Base-by-base conservation (phyloP, 805 yeast species). In the Priceomyces carsonii region DNA sequence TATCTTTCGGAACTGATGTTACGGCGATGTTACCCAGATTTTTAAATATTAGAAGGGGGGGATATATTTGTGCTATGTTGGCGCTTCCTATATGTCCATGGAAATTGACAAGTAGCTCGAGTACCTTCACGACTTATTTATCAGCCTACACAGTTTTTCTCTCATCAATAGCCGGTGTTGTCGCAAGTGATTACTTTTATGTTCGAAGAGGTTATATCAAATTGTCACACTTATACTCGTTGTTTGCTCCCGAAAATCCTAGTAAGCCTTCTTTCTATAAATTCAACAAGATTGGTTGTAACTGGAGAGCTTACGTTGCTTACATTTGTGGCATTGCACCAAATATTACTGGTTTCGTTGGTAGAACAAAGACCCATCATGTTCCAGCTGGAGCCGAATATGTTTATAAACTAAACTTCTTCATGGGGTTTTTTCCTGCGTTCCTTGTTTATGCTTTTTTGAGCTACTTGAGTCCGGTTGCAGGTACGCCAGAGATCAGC, bases 231-330 rank as follows among this genome's bases (percentile, higher is more conserved):
- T 65, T 89, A 44, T 89, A 82, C 62, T 63, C 73, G 2, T 41
- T 59, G n/a, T 35, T 40, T 21, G 66, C 65, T 3, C 69, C 71
- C 5, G 69, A 61, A 39, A 48, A 57, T 33, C 51, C 51, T 17
- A 26, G 43, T 1, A 32, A 38, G 10, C 43, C 40, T 17, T 63
- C 71, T 5, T 58, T 64, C 37, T 89, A 88, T 63, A 73, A 73
- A 62, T 87, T 76, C 62, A 72, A 75, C 50, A 61, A 51, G 19
- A 61, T 66, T 31, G 96, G 96, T 25, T 48, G 77, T 58, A 86
- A 87, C 55, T 85, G 95, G 93, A 73, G 95, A 57, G 96, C 91
- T 2, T 80, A 77, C 46, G 77, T 71, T 20, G 93, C 95, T 1
- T 88, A 88, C 56, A 57, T 88, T 45, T 71, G 81, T 46, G 95